Evolutionary conservation across 176 grass and related monocot species (phyloP).

Genomic region (Stipa capillata): DNA sequence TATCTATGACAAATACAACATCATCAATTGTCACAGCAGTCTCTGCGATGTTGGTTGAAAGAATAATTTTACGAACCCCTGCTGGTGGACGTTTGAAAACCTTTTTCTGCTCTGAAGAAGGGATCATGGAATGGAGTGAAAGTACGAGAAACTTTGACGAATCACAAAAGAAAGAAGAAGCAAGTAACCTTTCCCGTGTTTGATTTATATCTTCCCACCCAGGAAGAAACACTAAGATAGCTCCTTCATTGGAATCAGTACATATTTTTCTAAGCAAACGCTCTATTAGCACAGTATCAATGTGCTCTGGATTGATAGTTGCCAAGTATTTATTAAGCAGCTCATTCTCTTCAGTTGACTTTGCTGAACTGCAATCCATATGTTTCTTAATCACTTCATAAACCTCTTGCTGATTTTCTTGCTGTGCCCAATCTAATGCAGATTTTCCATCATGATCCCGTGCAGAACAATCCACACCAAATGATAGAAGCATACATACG

Average conservation of each 20-base stretch:
- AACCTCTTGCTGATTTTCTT: constrained; percentile 65
- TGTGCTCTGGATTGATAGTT: constrained; percentile 62
- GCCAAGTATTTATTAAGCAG: constrained; percentile 77
- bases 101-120: constrained; percentile 82
- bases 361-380: constrained; percentile 46
- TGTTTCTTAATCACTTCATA: constrained; percentile 72
- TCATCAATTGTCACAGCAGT: constrained; percentile 97
- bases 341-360: constrained; percentile 57
- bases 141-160: constrained; percentile 67
- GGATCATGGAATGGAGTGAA: constrained; percentile 93
- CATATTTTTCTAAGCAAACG: constrained; percentile 74
- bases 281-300: constrained; percentile 76
- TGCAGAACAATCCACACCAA: constrained; percentile 74
- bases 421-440: constrained; percentile 71
- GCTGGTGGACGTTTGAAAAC: constrained; percentile 64
- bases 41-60: constrained; percentile 97
- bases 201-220: constrained; percentile 98
- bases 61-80: constrained; percentile 90
- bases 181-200: constrained; percentile 67
- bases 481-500: constrained; percentile 92
- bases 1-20: constrained; percentile 91
- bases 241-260: constrained; percentile 69
- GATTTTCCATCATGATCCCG: constrained; percentile 56
- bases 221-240: constrained; percentile 89
- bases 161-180: constrained; percentile 63